Evolutionary conservation across 768 basidiomycete species (phyloP).

Genomic region (Trametes sanguinea): DNA sequence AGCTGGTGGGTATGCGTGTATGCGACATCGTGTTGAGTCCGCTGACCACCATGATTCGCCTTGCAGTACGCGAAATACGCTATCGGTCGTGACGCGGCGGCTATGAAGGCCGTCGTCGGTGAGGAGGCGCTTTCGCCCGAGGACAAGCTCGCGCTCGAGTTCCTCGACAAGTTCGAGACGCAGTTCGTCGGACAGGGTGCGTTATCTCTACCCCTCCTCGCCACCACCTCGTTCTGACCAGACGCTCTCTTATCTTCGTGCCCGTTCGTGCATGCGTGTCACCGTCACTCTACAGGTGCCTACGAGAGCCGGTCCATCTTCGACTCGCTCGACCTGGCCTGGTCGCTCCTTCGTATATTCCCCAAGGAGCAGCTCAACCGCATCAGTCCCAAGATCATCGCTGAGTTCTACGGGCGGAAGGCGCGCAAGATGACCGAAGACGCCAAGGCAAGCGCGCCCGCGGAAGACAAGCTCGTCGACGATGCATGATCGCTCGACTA

Average conservation of each 20-base stretch:
- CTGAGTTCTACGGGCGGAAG: slow-evolving; percentile 91
- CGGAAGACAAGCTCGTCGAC: slow-evolving; percentile 67
- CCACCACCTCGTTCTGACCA: slow-evolving; percentile 18
- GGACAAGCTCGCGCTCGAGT: slow-evolving; percentile 96
- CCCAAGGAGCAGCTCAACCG: slow-evolving; percentile 98
- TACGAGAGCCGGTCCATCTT: slow-evolving; percentile 97
- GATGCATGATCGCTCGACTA: slow-evolving; percentile 30
- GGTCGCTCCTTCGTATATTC: slow-evolving; percentile 96
- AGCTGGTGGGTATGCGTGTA: slow-evolving; percentile 63
- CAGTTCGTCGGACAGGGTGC: slow-evolving; percentile 96
- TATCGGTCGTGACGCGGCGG: slow-evolving; percentile 93
- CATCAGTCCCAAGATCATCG: slow-evolving; percentile 95
- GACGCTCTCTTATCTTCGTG: slow-evolving; percentile 6
- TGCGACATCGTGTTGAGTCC: not conserved
- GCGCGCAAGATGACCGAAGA: slow-evolving; percentile 61
- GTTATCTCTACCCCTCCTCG: slow-evolving; percentile 25
- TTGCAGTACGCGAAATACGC: slow-evolving; percentile 95
- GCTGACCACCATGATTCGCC: slow-evolving; percentile 3
- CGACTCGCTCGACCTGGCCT: slow-evolving; percentile 95
- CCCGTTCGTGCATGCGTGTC: not conserved
- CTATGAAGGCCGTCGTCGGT: slow-evolving; percentile 99
- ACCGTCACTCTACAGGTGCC: slow-evolving; percentile 54
- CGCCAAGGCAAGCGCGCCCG: slow-evolving; percentile 43
- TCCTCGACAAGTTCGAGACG: slow-evolving; percentile 96
- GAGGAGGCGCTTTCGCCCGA: slow-evolving; percentile 95